Evolutionary conservation across 306 rosid genomes (phyloP).

Genomic region (Abrus pulchellus): DNA sequence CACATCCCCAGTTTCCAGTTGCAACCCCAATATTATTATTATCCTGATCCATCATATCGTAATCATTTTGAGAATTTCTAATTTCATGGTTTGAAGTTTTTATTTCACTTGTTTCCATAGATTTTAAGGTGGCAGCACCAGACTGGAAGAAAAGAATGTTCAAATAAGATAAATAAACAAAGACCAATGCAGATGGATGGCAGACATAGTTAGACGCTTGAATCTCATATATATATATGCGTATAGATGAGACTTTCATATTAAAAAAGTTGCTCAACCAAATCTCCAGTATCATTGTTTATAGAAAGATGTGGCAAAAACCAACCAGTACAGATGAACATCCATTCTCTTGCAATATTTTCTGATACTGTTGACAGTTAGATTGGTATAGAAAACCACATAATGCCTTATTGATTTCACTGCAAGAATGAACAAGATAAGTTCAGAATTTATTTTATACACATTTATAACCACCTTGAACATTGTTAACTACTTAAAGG

Average conservation of each 20-base stretch:
- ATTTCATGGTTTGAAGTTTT: constrained; percentile 43
- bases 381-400: constrained; percentile 78
- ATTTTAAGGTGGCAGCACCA: constrained; percentile 50
- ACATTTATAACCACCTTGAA: neutral
- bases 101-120: constrained; percentile 50
- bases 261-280: constrained; percentile 25
- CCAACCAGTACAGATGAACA: constrained; percentile 47
- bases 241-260: neutral
- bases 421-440: constrained; percentile 57
- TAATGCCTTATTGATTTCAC: constrained; percentile 92
- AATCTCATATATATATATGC: neutral
- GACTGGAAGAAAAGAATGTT: constrained; percentile 50
- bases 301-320: constrained; percentile 28
- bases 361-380: constrained; percentile 53
- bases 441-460: constrained; percentile 30
- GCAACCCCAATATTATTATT: constrained; percentile 71
- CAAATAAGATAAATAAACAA: constrained; percentile 18
- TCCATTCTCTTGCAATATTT: constrained; percentile 54
- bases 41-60: constrained; percentile 40
- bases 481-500: neutral
- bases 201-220: neutral
- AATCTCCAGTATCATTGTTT: constrained; percentile 27
- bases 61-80: constrained; percentile 48
- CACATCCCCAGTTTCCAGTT: constrained; percentile 99
- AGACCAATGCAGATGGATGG: constrained; percentile 35